phyloP scores from a whole-genome alignment of 106 monocot genomes.

The Acorus calamus region DNA sequence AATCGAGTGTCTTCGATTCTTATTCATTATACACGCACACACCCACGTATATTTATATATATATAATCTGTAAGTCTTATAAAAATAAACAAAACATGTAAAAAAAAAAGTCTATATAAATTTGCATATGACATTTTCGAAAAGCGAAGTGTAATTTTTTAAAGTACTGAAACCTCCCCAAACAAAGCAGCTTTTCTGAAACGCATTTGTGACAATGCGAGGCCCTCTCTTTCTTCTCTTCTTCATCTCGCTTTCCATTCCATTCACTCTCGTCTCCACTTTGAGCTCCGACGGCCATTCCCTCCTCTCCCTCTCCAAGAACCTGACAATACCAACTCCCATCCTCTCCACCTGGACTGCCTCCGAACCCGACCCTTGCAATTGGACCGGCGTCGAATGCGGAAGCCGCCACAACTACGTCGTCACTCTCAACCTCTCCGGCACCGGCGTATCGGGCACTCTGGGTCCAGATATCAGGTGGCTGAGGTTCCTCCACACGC shows the following conservation, averaged over 20 bases:
- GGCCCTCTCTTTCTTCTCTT: too few relatives aligned
- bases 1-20: too few relatives aligned
- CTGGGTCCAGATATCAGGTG: constrained; percentile 43
- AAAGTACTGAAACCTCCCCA: too few relatives aligned
- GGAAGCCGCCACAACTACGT: constrained; percentile 8
- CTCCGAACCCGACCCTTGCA: constrained; percentile 38
- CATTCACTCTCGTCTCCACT: constrained; percentile 8
- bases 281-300: constrained; percentile 42
- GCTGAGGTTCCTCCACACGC: constrained; percentile 21
- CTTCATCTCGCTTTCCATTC: constrained; percentile 7
- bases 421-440: constrained; percentile 27
- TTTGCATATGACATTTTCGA: too few relatives aligned
- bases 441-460: constrained; percentile 26
- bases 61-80: too few relatives aligned
- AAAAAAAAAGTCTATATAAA: too few relatives aligned
- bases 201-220: too few relatives aligned
- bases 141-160: too few relatives aligned
- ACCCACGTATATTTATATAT: too few relatives aligned
- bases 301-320: constrained; percentile 37
- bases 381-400: constrained; percentile 45
- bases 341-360: constrained; percentile 51
- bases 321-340: constrained; percentile 23
- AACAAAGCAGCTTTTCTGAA: too few relatives aligned
- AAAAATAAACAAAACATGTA: too few relatives aligned
- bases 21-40: too few relatives aligned